Evolutionary conservation across 2,329 filamentous ascomycete genomes (phyloP).

Genomic region (Aspergillus fumigatiaffinis): DNA sequence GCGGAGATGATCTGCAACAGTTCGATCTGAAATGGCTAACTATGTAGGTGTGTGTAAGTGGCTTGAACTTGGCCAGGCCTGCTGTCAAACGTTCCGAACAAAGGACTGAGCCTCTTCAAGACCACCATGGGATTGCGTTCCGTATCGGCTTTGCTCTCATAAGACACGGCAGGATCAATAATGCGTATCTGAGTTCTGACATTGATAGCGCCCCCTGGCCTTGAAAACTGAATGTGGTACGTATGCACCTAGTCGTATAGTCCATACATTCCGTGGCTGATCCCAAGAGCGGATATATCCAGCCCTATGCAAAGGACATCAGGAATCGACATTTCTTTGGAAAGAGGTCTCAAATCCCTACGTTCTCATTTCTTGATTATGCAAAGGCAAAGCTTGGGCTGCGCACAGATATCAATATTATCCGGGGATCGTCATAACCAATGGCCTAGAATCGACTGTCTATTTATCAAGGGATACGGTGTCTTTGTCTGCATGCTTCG

Average conservation of each 20-base stretch:
- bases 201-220: neutral
- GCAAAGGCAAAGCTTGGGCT: slow-evolving; percentile 8
- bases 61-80: neutral
- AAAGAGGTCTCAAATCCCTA: neutral
- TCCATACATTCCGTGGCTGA: neutral
- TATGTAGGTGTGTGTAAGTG: neutral
- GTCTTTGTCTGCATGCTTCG: neutral
- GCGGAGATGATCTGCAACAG: neutral
- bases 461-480: neutral
- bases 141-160: neutral
- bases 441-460: neutral
- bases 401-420: slow-evolving; percentile 17
- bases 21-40: neutral
- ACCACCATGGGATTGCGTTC: neutral
- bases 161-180: neutral
- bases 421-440: neutral
- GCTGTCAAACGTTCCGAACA: neutral
- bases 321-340: neutral
- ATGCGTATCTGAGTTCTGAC: neutral
- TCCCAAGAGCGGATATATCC: neutral
- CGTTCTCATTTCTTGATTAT: slow-evolving; percentile 5
- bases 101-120: neutral
- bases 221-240: neutral
- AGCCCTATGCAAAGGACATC: neutral
- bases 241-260: neutral